Evolutionary conservation across 306 rosid genomes (phyloP).

Genomic region (Urtica urens): DNA sequence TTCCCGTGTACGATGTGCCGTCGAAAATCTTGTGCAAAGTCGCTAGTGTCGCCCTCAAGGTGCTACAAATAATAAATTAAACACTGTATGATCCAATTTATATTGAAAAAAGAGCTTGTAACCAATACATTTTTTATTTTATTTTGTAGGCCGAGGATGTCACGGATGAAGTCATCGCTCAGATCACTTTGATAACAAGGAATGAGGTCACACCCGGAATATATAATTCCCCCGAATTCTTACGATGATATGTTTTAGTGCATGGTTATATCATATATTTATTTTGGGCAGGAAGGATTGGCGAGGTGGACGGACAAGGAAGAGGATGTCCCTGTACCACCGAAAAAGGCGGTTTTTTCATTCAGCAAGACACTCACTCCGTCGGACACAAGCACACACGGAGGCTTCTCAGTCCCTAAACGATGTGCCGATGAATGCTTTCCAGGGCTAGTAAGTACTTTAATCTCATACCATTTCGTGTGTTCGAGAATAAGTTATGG

Average conservation of each 20-base stretch:
- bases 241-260: slow-evolving; percentile 1
- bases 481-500: not conserved
- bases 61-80: slow-evolving; percentile 8
- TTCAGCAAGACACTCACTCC: slow-evolving; percentile 47
- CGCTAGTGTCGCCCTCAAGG: slow-evolving; percentile 39
- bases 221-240: not conserved
- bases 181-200: slow-evolving; percentile 40
- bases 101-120: no score
- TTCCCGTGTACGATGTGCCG: slow-evolving; percentile 42
- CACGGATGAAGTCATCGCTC: slow-evolving; percentile 53
- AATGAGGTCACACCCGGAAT: not conserved
- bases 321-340: slow-evolving; percentile 10
- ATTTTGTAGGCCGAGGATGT: slow-evolving; percentile 42
- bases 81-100: not conserved
- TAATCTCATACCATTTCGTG: slow-evolving; percentile 1
- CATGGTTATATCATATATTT: slow-evolving; percentile 5
- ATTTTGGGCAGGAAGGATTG: slow-evolving; percentile 29
- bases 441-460: slow-evolving; percentile 50
- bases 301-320: slow-evolving; percentile 12
- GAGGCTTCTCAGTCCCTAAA: slow-evolving; percentile 64
- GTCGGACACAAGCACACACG: slow-evolving; percentile 62
- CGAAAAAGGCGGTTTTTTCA: slow-evolving; percentile 7
- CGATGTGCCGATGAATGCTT: slow-evolving; percentile 43
- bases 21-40: slow-evolving; percentile 56
- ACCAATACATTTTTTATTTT: no score